These are phyloP conservation scores for Penicillium flavigenum DNA, from an alignment of 495 filamentous ascomycete genomes.

Conservation along the genomic window DNA sequence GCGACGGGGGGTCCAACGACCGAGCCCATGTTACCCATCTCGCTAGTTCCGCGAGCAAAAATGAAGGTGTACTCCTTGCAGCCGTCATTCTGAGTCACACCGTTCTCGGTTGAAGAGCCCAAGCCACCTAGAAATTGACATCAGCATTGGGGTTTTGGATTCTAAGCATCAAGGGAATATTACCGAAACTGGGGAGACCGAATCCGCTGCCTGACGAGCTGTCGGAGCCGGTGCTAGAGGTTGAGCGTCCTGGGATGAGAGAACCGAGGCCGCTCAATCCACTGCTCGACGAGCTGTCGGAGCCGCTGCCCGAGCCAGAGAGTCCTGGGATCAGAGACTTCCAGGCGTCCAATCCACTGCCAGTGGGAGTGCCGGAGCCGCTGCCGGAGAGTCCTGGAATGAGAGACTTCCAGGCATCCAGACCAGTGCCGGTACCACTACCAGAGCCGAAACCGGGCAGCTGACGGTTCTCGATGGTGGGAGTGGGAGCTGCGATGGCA, in stretches of 20 bases:
- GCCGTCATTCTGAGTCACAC: constrained; percentile 36
- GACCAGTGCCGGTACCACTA: constrained; percentile 6
- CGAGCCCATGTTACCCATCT: constrained; percentile 58
- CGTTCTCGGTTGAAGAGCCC: constrained; percentile 41
- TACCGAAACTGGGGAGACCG: neutral
- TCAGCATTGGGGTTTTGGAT: constrained; percentile 1
- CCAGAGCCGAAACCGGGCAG: constrained; percentile 13
- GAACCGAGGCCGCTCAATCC: neutral
- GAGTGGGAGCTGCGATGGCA: constrained; percentile 30
- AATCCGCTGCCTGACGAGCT: neutral
- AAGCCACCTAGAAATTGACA: neutral
- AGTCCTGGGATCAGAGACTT: neutral
- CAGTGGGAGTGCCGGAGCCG: neutral
- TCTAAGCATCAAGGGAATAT: too few relatives aligned
- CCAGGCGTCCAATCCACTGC: constrained; percentile 2
- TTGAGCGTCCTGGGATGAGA: neutral
- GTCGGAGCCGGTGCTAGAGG: neutral
- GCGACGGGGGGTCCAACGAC: constrained; percentile 57
- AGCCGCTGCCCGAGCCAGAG: neutral
- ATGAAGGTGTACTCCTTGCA: constrained; percentile 55
- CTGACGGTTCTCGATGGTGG: constrained; percentile 25
- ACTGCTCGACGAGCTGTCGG: neutral
- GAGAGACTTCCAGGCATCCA: constrained; percentile 8
- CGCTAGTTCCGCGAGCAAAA: constrained; percentile 58
- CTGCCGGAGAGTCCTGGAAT: neutral